phyloP scores from a whole-genome alignment of 2,329 filamentous ascomycete species.

The Colletotrichum karsti region DNA sequence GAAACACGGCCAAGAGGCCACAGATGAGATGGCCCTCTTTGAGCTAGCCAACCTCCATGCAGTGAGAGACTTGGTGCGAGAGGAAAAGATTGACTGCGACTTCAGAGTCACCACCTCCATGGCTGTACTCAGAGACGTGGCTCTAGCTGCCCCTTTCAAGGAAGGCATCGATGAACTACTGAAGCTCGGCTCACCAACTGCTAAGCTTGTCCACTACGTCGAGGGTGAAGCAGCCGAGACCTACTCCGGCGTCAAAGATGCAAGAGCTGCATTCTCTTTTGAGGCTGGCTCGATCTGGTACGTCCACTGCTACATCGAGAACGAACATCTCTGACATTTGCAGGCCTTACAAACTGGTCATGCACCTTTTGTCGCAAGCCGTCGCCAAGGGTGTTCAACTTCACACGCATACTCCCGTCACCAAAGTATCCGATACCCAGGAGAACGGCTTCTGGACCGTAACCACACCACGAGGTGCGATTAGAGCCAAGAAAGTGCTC shows the following conservation, averaged over 20 bases:
- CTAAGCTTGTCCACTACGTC: constrained; percentile 13
- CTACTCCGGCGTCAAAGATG: constrained; percentile 46
- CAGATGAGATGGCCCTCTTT: constrained; percentile 34
- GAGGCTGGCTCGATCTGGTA: constrained; percentile 49
- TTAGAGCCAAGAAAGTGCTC: constrained; percentile 63
- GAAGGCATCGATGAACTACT: constrained; percentile 24
- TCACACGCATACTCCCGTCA: constrained; percentile 29
- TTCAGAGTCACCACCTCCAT: constrained; percentile 22
- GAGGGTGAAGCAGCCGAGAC: constrained; percentile 36
- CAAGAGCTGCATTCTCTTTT: constrained; percentile 40
- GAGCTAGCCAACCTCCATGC: constrained; percentile 28
- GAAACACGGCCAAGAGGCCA: constrained; percentile 31
- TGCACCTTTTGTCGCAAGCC: constrained; percentile 55
- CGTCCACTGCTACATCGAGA: neutral
- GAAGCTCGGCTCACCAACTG: constrained; percentile 2
- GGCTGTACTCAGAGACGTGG: constrained; percentile 8
- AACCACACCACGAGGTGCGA: constrained; percentile 61
- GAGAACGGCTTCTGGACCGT: constrained; percentile 31
- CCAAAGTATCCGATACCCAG: constrained; percentile 25
- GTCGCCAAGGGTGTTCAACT: constrained; percentile 39
- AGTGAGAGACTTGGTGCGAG: constrained; percentile 19
- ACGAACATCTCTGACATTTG: neutral
- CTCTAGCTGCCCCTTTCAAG: constrained; percentile 31
- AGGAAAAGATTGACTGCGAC: constrained; percentile 24
- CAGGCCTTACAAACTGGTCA: constrained; percentile 64